Base-by-base conservation (phyloP, 768 basidiomycete species). In the Mycena polygramma region DNA sequence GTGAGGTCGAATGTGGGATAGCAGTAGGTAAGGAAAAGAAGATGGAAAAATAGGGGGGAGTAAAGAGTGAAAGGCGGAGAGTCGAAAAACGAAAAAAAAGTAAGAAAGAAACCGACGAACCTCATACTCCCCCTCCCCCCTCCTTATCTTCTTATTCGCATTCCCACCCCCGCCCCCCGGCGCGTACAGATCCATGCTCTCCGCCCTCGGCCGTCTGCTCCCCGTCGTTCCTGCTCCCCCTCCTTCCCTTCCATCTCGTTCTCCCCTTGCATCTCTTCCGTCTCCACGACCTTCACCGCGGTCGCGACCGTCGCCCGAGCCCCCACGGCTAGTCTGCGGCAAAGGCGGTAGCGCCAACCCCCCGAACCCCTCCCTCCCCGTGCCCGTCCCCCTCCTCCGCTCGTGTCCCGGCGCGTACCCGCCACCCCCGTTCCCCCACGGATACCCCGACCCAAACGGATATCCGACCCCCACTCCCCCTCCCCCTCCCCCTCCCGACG, bases 81-180 rank as follows among this genome's bases (percentile, higher is more conserved):
- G n/a, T n/a, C n/a, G n/a, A n/a, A n/a, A n/a, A n/a, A n/a, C n/a
- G n/a, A n/a, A n/a, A n/a, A n/a, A n/a, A n/a, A n/a, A n/a, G n/a
- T n/a, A n/a, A n/a, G n/a, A n/a, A n/a, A n/a, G n/a, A n/a, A 41
- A 45, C 7, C 66, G 41, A 73, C 59, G 13, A 48, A 67, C 57
- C 48, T 66, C 54, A 30, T 30, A 66, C n/a, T 43, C 55, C n/a
- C 30, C 63, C 53, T 58, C 65, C 36, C 48, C n/a, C n/a, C 20
- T 17, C 48, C 48, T 49, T 7, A 37, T n/a, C 22, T 45, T 39
- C 57, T 66, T 66, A 20, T 52, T 49, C 64, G 64, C 46, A 30
- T 66, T 57, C 20, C 9, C n/a, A 11, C n/a, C n/a, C 15, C 11
- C 41, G 41, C 15, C 41, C 41, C 41, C 41, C 3, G n/a, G 9